Evolutionary conservation across 345 rosid genomes (phyloP), one percentile per base, ranked within the genome.

Genomic region (Salix caprea): DNA sequence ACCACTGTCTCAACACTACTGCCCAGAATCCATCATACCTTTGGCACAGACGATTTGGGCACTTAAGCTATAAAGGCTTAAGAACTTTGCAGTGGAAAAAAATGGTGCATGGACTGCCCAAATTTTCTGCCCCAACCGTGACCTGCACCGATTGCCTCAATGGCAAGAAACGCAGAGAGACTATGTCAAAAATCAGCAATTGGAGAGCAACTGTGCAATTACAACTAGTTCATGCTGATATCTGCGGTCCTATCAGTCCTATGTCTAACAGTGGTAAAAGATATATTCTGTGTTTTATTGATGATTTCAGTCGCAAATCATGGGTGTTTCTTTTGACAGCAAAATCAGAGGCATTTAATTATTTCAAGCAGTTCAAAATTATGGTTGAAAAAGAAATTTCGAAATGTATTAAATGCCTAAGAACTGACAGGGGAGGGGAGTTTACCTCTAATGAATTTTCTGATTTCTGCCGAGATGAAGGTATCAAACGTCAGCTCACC

Each of bases 111-210:
- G 40, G 40, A 4, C 9, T 37, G 1, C 9, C 40, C 40, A 37
- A 0, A 7, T 37, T 37, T 2, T 37, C 9, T 1, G 40, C 9
- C 8, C 40, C 40, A 0, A 37, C 40, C 40, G 1, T 37, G 0
- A 37, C 40, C 40, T 37, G 40, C 40, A 7, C 40, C 1, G 40
- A 37, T 37, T 71, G 64, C 64, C 52, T 71, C 74, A 71, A 71
- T 8, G 74, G 74, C 64, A 71, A 71, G 39, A 65, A 71, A 71
- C 74, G 52, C 44, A 40, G 46, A 50, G 74, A 71, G 12, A 44
- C 9, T 28, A 71, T 71, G 52, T 46, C 64, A 10, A 50, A 71
- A 64, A 1, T 13, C 6, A 0, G 18, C 40, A 37, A 7, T 5
- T 18, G 10, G 34, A 21, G 60, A 21, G n/a, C 16, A n/a, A n/a